Evolutionary conservation across 352 stramenopile species (phyloP).

Genomic region (Thalassiosira sp.): DNA sequence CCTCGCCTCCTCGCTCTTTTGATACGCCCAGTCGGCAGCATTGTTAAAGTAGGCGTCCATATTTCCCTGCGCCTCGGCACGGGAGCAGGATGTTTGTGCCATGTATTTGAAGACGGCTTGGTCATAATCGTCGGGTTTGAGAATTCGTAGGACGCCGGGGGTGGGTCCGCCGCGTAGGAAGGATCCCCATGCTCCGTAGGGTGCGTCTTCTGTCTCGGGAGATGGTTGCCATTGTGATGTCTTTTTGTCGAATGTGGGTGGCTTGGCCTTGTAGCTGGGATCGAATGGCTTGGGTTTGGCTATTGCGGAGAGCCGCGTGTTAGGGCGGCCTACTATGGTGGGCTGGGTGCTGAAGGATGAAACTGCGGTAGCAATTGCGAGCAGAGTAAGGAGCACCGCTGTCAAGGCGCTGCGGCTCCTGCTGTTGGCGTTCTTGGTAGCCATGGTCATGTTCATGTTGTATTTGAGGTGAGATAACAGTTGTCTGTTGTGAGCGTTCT

Average conservation of each 20-base stretch:
- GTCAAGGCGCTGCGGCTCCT: neutral
- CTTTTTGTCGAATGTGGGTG: conserved; percentile 19
- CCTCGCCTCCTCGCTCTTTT: conserved; percentile 33
- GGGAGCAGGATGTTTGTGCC: conserved; percentile 24
- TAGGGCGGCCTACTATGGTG: neutral
- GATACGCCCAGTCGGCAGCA: conserved; percentile 43
- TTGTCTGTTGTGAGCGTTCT: too few species aligned
- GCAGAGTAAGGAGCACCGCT: neutral
- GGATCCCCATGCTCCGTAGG: conserved; percentile 48
- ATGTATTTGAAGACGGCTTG: conserved; percentile 50
- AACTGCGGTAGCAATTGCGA: neutral
- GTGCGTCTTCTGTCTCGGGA: conserved; percentile 14
- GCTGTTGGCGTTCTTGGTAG: neutral
- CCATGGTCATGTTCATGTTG: neutral
- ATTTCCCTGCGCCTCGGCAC: conserved; percentile 53
- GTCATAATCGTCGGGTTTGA: conserved; percentile 58
- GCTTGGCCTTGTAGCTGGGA: neutral
- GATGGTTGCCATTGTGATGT: conserved; percentile 32
- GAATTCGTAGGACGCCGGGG: conserved; percentile 50
- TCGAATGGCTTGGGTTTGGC: neutral
- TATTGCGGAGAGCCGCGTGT: neutral
- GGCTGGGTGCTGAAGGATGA: neutral
- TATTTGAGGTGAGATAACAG: too few species aligned
- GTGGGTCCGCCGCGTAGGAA: conserved; percentile 55
- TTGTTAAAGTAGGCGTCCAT: conserved; percentile 66